phyloP scores from a whole-genome alignment of 2,329 filamentous ascomycete genomes.

The Cladophialophora immunda region DNA sequence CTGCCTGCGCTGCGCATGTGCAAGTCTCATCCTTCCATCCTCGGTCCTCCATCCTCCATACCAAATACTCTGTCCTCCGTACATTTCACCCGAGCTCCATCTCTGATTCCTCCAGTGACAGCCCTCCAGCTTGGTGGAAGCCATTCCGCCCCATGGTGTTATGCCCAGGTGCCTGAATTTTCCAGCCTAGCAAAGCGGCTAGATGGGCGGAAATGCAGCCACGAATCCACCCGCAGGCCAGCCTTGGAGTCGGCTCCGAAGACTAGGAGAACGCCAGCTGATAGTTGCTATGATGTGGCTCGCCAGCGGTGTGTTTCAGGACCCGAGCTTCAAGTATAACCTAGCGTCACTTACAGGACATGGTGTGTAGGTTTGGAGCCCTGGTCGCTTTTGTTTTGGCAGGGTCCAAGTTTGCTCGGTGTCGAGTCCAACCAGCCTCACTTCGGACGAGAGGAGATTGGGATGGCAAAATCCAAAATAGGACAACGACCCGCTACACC shows the following conservation, averaged over 20 bases:
- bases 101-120: background rate
- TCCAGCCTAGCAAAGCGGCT: background rate
- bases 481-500: slow-evolving; percentile 1
- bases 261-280: background rate
- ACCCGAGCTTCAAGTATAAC: background rate
- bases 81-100: background rate
- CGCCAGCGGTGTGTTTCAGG: slow-evolving; percentile 13
- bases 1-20: background rate
- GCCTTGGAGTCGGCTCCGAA: slow-evolving; percentile 1
- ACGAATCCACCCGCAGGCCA: background rate
- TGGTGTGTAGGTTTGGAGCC: background rate
- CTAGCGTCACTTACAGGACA: background rate
- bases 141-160: background rate
- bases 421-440: background rate
- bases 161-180: background rate
- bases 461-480: slow-evolving; percentile 5
- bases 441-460: slow-evolving; percentile 36
- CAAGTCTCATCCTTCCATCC: background rate
- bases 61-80: background rate
- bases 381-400: slow-evolving; percentile 5
- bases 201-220: background rate
- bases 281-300: background rate
- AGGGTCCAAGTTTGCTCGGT: background rate
- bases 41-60: background rate
- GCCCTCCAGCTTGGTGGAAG: background rate